Evolutionary conservation across 768 basidiomycete species (phyloP).

Genomic region (Heimioporus sp.): DNA sequence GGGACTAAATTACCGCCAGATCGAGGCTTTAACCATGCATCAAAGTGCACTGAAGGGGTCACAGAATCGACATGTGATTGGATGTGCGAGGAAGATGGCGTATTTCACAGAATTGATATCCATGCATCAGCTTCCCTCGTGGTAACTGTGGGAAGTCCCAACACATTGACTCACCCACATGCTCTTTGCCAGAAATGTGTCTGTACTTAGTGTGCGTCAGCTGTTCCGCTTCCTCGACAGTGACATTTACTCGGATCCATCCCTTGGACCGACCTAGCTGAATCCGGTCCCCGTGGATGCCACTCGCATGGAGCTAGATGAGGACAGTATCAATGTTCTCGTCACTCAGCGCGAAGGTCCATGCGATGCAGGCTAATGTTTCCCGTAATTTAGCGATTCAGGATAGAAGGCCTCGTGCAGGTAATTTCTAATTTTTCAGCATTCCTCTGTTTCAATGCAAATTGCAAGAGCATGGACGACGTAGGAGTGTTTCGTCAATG

Average conservation of each 20-base stretch:
- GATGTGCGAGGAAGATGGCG: conserved; percentile 33
- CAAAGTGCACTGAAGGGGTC: conserved; percentile 36
- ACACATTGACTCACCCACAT: conserved; percentile 19
- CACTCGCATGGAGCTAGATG: conserved; percentile 27
- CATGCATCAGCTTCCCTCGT: background rate
- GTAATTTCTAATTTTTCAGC: conserved; percentile 22
- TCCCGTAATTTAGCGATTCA: conserved; percentile 32
- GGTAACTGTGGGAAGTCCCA: background rate
- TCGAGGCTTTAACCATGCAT: conserved; percentile 16
- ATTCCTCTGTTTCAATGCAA: conserved; percentile 34
- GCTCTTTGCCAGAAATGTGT: conserved; percentile 26
- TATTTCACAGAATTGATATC: conserved; percentile 26
- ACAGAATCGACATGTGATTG: conserved; percentile 35
- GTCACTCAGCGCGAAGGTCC: conserved; percentile 25
- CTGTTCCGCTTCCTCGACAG: conserved; percentile 31
- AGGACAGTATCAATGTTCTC: conserved; percentile 23
- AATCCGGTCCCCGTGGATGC: conserved; percentile 23
- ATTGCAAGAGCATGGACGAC: conserved; percentile 25
- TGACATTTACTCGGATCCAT: conserved; percentile 28
- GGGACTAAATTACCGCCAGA: conserved; percentile 6
- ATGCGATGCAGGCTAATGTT: conserved; percentile 32
- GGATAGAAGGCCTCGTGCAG: conserved; percentile 33
- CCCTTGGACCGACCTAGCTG: conserved; percentile 13
- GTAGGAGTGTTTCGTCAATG: conserved; percentile 33
- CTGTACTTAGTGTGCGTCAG: conserved; percentile 31